Evolutionary conservation across 2,329 filamentous ascomycete genomes (phyloP).

Genomic region (Ophiostoma fasciatum): DNA sequence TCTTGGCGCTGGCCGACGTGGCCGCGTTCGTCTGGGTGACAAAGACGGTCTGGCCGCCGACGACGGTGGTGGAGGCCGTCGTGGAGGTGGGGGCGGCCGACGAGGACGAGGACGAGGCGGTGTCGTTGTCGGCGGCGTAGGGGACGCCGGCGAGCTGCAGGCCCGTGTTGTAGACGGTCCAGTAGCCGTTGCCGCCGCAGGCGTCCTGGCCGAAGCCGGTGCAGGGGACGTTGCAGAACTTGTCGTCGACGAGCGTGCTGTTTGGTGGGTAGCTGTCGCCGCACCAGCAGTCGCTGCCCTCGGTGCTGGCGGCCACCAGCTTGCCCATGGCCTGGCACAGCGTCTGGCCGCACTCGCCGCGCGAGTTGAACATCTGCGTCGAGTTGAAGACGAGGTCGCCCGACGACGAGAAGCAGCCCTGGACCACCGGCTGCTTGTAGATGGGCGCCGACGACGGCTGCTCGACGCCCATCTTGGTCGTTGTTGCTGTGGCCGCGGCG

Average conservation of each 20-base stretch:
- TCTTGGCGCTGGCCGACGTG: conserved; percentile 4
- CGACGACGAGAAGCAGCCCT: conserved; percentile 35
- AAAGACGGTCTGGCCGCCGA: conserved; percentile 11
- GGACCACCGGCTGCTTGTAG: conserved; percentile 24
- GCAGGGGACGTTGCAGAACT: conserved; percentile 51
- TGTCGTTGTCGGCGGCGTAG: conserved; percentile 16
- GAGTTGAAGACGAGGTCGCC: conserved; percentile 22
- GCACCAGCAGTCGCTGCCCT: conserved; percentile 55
- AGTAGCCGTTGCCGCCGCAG: conserved; percentile 45
- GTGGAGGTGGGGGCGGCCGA: neutral
- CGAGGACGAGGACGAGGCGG: conserved; percentile 9
- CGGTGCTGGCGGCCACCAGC: conserved; percentile 47
- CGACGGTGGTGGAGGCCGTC: conserved; percentile 10
- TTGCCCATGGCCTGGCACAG: conserved; percentile 28
- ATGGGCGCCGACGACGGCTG: conserved; percentile 22
- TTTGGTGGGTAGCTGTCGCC: conserved; percentile 52
- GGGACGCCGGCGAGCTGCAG: conserved; percentile 24
- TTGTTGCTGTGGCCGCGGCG: conserved; percentile 2
- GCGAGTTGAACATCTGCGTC: conserved; percentile 20
- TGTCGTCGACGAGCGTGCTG: conserved; percentile 36
- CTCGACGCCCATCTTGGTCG: conserved; percentile 18
- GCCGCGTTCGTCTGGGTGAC: conserved; percentile 14
- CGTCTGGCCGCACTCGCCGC: conserved; percentile 25
- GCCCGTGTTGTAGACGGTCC: conserved; percentile 37
- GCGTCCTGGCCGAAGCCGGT: conserved; percentile 44